Evolutionary conservation across 1,139 yeast species (phyloP), one percentile per base, ranked within the genome.

Genomic region (Geotrichum europaeum): DNA sequence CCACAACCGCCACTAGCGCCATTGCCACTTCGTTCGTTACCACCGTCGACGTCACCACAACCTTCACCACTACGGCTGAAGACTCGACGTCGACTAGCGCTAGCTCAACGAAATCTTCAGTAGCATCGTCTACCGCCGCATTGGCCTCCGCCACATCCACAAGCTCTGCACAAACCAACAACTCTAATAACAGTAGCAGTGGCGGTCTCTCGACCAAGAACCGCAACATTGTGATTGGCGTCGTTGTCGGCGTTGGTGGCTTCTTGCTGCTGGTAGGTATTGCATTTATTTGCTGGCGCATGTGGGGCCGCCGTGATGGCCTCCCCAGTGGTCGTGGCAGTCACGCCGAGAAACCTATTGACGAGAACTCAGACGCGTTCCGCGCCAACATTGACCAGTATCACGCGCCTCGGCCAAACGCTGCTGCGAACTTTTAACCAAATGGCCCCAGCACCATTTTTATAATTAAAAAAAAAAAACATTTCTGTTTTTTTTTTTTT

Each of bases 321-420:
- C 6, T n/a, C 13, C 4, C 40, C 13, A 22, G 32, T 15, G 53
- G 59, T 13, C 45, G 56, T 13, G n/a, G 28, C 22, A 55, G 47
- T 13, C 54, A 49, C 4, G 53, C 49, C 36, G 54, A 43, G 2
- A 45, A 53, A 18, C 53, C 70, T 24, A 66, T 65, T n/a, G 61
- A 59, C 34, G 61, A 58, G 15, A 51, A 56, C 40, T 51, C 49
- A 24, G 74, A 74, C 57, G 75, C 74, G 56, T 74, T 74, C 70
- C 63, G 75, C 55, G 75, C 75, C 32, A 74, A 72, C 61, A 70
- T 73, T 59, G 76, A 75, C 63, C 76, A 74, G 64, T 75, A 74
- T 65, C 77, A 74, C 62, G 66, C 67, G 53, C 62, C 68, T 9
- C 58, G 57, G 53, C 62, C 59, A 10, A 73, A 73, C 65, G 72